These are phyloP conservation scores for Erythrophleum fordii DNA, from an alignment of 306 rosid genomes.

Conservation along the genomic window DNA sequence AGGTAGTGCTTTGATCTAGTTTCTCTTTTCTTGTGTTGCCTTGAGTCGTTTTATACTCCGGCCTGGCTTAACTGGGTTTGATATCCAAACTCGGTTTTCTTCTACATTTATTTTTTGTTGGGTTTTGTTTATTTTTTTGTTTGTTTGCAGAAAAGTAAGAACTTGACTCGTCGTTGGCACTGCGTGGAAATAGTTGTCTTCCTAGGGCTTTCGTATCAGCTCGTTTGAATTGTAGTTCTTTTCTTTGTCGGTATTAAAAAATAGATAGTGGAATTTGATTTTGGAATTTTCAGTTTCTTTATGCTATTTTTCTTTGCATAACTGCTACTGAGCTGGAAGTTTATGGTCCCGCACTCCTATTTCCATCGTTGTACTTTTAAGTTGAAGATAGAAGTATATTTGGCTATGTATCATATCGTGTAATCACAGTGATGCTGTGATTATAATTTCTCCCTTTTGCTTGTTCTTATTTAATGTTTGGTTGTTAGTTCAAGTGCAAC, in stretches of 20 bases:
- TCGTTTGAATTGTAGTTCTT: slow-evolving; percentile 25
- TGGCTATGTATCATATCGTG: neutral
- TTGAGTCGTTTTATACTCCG: neutral
- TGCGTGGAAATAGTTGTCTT: neutral
- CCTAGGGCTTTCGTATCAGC: neutral
- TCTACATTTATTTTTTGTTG: too few species aligned
- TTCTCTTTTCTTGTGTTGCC: slow-evolving; percentile 6
- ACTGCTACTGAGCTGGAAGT: slow-evolving; percentile 14
- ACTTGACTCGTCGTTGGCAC: slow-evolving; percentile 1
- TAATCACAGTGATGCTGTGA: neutral
- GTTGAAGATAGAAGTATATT: neutral
- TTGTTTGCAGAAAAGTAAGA: neutral
- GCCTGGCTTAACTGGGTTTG: neutral
- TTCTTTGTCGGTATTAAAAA: slow-evolving; percentile 12
- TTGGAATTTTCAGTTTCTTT: neutral
- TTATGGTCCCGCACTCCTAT: slow-evolving; percentile 2
- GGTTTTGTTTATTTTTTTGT: neutral
- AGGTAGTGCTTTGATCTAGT: neutral
- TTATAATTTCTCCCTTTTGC: neutral
- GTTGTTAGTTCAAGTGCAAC: neutral
- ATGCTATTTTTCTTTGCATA: neutral
- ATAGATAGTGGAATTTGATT: neutral
- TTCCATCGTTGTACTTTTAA: slow-evolving; percentile 7
- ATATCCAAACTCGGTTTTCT: neutral
- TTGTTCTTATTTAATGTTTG: neutral